Conservation (phyloP, 2,329 filamentous ascomycete species). For the Nannizziopsis barbatae region DNA sequence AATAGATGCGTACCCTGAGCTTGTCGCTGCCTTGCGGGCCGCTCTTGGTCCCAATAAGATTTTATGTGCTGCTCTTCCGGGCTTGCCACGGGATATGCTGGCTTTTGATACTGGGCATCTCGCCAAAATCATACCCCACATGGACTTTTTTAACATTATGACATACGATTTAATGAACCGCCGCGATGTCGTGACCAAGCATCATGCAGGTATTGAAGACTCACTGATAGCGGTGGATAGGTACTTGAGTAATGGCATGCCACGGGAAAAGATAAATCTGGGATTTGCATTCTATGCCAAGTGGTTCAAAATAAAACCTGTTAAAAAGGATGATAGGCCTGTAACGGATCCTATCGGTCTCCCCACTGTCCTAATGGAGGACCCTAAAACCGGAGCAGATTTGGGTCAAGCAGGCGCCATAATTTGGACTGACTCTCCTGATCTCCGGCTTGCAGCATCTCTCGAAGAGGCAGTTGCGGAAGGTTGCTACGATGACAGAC, state of each 20-base stretch:
- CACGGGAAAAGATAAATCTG: conserved; percentile 48
- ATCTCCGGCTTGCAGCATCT: conserved; percentile 1
- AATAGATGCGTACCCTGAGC: conserved; percentile 50
- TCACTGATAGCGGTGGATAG: conserved; percentile 46
- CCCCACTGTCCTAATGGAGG: conserved; percentile 48
- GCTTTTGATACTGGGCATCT: conserved; percentile 50
- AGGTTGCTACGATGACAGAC: conserved; percentile 46
- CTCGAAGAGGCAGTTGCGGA: conserved; percentile 36
- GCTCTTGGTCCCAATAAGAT: conserved; percentile 48
- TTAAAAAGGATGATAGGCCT: conserved; percentile 33
- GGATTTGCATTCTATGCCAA: conserved; percentile 61
- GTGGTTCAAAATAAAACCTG: conserved; percentile 49
- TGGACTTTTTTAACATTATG: conserved; percentile 63
- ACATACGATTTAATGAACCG: conserved; percentile 62
- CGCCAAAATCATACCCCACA: conserved; percentile 46
- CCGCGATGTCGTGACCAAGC: conserved; percentile 51
- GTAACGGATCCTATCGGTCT: conserved; percentile 43
- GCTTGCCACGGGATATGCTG: conserved; percentile 53
- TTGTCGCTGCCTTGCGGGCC: conserved; percentile 48
- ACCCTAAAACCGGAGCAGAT: conserved; percentile 46
- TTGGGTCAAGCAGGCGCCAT: conserved; percentile 41
- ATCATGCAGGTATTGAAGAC: conserved; percentile 52
- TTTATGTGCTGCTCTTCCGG: conserved; percentile 58
- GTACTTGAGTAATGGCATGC: conserved; percentile 49
- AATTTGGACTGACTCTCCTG: conserved; percentile 35